phyloP scores from a whole-genome alignment of 805 yeast genomes.

The Debaryomyces prosopidis region DNA sequence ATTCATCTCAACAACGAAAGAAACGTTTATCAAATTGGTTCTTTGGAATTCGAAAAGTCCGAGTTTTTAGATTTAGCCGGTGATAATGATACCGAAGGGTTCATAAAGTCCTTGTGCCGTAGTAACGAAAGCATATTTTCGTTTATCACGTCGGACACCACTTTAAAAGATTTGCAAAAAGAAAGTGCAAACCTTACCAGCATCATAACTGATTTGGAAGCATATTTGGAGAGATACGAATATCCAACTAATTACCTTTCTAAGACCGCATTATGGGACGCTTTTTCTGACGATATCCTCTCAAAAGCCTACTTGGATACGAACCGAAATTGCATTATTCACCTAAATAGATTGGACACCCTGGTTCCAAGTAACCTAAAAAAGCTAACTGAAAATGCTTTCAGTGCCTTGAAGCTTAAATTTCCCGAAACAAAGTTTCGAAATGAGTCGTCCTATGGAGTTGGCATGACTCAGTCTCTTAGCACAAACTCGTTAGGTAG shows the following conservation, averaged over 20 bases:
- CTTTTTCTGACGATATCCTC: constrained; percentile 32
- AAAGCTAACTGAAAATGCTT: constrained; percentile 33
- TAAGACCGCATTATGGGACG: constrained; percentile 33
- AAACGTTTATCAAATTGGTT: constrained; percentile 45
- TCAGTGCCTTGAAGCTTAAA: constrained; percentile 30
- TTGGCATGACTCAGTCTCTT: constrained; percentile 15
- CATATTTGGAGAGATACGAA: constrained; percentile 32
- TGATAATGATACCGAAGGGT: constrained; percentile 55
- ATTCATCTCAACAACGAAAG: constrained; percentile 24
- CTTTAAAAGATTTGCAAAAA: constrained; percentile 43
- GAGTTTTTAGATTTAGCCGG: constrained; percentile 45
- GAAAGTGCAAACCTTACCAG: constrained; percentile 34
- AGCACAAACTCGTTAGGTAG: constrained; percentile 25
- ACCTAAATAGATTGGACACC: constrained; percentile 24
- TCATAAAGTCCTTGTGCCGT: constrained; percentile 43
- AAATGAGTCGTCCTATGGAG: not conserved
- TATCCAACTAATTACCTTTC: constrained; percentile 28
- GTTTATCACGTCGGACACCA: constrained; percentile 43
- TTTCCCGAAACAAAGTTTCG: constrained; percentile 19
- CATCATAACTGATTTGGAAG: constrained; percentile 30
- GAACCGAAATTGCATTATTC: constrained; percentile 29
- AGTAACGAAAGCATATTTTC: constrained; percentile 34
- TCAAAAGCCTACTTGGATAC: constrained; percentile 31
- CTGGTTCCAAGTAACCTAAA: constrained; percentile 23
- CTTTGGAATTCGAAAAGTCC: constrained; percentile 50